phyloP scores from a whole-genome alignment of 169 alveolate genomes.

The Cryptosporidium sp. region DNA sequence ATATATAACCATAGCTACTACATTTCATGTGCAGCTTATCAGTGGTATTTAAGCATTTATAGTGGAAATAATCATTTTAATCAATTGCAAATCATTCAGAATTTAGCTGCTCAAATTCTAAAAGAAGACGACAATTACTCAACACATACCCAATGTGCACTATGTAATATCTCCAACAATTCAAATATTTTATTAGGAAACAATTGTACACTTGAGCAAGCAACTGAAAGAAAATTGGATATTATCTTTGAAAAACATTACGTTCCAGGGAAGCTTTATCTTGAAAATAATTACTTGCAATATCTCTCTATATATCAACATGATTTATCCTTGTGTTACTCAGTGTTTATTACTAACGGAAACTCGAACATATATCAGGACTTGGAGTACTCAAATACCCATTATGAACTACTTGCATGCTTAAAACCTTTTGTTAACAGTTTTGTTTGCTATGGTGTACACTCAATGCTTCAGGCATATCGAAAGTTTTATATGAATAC shows the following conservation, averaged over 20 bases:
- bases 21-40: conserved; percentile 41
- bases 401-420: conserved; percentile 2
- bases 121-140: not conserved
- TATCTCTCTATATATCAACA: conserved; percentile 63
- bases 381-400: conserved; percentile 2
- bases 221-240: not conserved
- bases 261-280: conserved; percentile 28
- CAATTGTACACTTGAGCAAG: not conserved
- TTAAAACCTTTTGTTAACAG: conserved; percentile 62
- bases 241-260: not conserved
- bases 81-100: not conserved
- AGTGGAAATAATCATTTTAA: not conserved
- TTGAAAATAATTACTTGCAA: conserved; percentile 40
- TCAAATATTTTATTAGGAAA: conserved; percentile 9
- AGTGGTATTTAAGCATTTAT: conserved; percentile 38
- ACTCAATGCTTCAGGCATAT: conserved; percentile 64
- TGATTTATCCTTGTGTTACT: conserved; percentile 35
- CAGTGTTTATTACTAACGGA: not conserved
- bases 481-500: conserved; percentile 19
- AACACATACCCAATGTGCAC: conserved; percentile 9
- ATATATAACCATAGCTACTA: conserved; percentile 20
- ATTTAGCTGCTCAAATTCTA: not conserved
- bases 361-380: not conserved
- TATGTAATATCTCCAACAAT: conserved; percentile 12
- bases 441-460: conserved; percentile 57